phyloP scores from a whole-genome alignment of 495 filamentous ascomycete species.

The Daldinia bambusicola region DNA sequence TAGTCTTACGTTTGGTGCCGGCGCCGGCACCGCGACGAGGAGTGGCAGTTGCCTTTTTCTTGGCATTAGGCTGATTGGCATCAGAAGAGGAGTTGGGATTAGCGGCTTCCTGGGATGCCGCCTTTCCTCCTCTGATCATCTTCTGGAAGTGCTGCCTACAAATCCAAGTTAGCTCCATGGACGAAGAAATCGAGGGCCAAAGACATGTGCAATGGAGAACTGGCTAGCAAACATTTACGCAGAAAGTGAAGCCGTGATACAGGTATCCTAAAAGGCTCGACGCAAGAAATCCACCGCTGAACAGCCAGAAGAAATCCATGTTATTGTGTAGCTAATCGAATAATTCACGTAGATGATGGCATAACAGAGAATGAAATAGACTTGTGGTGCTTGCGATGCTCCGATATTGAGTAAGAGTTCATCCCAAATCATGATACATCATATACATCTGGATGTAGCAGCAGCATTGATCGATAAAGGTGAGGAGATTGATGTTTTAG shows the following conservation, averaged over 20 bases:
- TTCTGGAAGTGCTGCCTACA: slow-evolving; percentile 30
- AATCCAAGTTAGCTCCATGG: slow-evolving; percentile 16
- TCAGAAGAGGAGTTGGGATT: background rate
- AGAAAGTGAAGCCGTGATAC: background rate
- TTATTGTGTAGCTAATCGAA: background rate
- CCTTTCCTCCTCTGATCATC: slow-evolving; percentile 4
- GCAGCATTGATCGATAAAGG: background rate
- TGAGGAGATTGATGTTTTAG: background rate
- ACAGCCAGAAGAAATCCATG: too few species aligned
- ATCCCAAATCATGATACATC: background rate
- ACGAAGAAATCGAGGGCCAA: background rate
- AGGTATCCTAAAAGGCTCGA: background rate
- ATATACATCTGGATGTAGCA: background rate
- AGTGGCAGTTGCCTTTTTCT: background rate
- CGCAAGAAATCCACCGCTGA: background rate
- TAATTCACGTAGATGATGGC: background rate
- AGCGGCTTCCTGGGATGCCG: background rate
- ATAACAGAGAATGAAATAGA: background rate
- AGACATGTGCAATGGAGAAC: background rate
- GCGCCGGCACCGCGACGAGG: background rate
- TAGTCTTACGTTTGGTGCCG: background rate
- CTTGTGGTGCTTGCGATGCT: background rate
- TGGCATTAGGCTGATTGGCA: background rate
- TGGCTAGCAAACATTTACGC: background rate
- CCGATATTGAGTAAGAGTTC: background rate